These are phyloP conservation scores for Amyloporia xantha DNA, from an alignment of 768 basidiomycete genomes.

Conservation along the genomic window DNA sequence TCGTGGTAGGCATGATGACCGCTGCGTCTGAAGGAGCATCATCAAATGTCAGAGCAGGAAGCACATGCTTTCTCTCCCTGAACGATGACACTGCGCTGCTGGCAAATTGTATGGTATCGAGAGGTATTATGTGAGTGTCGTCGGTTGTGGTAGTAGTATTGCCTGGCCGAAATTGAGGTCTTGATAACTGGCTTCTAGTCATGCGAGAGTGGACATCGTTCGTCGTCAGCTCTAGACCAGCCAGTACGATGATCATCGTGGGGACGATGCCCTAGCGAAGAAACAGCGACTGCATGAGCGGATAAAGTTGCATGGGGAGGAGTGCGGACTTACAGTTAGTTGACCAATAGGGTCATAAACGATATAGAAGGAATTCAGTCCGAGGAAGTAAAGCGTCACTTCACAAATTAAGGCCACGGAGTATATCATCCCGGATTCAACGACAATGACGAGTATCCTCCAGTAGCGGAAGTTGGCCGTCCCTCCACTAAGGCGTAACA, in stretches of 20 bases:
- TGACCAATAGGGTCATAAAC: conserved; percentile 33
- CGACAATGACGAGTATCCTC: conserved; percentile 22
- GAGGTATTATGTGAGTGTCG: conserved; percentile 3
- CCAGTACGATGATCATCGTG: conserved; percentile 27
- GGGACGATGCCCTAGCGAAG: conserved; percentile 23
- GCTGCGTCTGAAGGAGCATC: not conserved
- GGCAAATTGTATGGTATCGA: conserved; percentile 17
- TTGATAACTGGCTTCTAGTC: conserved; percentile 10
- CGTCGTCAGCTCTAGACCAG: conserved; percentile 23
- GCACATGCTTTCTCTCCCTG: not conserved
- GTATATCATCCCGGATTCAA: conserved; percentile 29
- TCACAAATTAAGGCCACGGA: conserved; percentile 28
- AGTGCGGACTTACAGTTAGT: conserved; percentile 21
- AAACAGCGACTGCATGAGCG: too few relatives aligned
- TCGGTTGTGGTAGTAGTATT: conserved; percentile 1
- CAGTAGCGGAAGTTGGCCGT: conserved; percentile 19
- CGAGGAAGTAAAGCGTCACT: conserved; percentile 29
- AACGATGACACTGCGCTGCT: not conserved
- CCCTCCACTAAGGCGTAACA: conserved; percentile 17
- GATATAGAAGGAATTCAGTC: conserved; percentile 30
- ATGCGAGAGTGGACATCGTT: conserved; percentile 22
- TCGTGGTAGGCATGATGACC: too few relatives aligned
- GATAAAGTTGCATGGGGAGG: not conserved
- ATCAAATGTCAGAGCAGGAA: not conserved
- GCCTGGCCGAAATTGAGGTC: conserved; percentile 5